Base-by-base conservation (phyloP, 352 stramenopile genomes). In the Phytopythium delawarense region DNA sequence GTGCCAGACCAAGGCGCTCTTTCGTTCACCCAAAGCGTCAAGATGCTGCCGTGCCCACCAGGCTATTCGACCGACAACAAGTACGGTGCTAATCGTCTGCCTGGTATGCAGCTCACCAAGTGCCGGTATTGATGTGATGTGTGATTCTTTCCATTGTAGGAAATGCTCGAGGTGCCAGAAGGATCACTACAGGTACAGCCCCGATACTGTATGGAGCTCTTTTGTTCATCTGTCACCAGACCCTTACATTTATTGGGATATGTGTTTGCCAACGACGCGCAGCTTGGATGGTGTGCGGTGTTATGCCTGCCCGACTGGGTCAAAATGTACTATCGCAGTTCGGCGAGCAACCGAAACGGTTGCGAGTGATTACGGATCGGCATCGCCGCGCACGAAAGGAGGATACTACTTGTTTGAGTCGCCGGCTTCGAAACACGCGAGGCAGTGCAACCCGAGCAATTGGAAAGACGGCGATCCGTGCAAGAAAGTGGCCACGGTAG, bases 281-380 rank as follows among this genome's bases (percentile, higher is more conserved):
- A 89, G 81, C 59, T 72, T 91, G 67, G 77, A 91, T 37, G 81
- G 81, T 0, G 12, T 75, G 0, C 70, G 66, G 25, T 91, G 81
- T 35, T 91, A 82, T 37, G 62, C 78, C 21, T 91, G 81, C 30
- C 81, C 81, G 0, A 56, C 57, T 6, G 81, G 77, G 2, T 75
- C 77, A 0, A 62, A 65, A 9, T 91, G 81, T 37, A 87, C 75
- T 21, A 73, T 79, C 57, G 75, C 65, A 7, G 76, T 85, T 28
- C 79, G 79, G 3, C 77, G 79, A 11, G 79, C 77, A 21, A 91
- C 70, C 6, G 75, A 89, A 34, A 77, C 59, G 4, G 70, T 81
- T 5, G 71, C 67, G 4, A 42, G 60, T 2, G 81, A 88, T 20
- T 64, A 71, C 16, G 81, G 81, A 9, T 84, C 81, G 20, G 60